Conservation (phyloP, 2,329 filamentous ascomycete genomes). For the Fusarium agapanthi region DNA sequence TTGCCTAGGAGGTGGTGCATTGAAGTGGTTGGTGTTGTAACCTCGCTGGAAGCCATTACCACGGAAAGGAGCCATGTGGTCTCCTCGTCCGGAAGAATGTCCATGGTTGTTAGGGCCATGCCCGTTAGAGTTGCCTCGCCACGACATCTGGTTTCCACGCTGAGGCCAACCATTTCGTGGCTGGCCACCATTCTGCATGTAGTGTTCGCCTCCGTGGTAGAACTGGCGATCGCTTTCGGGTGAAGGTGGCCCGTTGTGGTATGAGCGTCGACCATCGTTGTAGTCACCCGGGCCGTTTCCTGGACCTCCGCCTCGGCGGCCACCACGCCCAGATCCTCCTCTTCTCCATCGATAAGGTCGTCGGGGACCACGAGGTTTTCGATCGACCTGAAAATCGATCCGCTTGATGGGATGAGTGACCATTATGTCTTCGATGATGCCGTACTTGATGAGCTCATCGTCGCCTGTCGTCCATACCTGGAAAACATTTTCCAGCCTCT, state of each 20-base stretch:
- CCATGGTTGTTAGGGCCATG: not conserved
- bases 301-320: conserved; percentile 7
- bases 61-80: conserved; percentile 4
- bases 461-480: conserved; percentile 73
- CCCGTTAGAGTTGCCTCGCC: conserved; percentile 24
- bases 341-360: conserved; percentile 39
- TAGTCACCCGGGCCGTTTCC: not conserved
- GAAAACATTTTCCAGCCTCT: conserved; percentile 67
- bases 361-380: conserved; percentile 50
- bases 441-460: conserved; percentile 65
- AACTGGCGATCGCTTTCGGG: conserved; percentile 20
- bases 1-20: not conserved
- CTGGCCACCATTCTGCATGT: conserved; percentile 1
- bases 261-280: not conserved
- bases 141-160: conserved; percentile 8
- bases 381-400: conserved; percentile 70
- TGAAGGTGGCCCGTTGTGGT: conserved; percentile 3
- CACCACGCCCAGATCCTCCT: conserved; percentile 37
- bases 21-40: not conserved
- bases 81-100: not conserved
- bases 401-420: conserved; percentile 72
- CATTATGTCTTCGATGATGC: conserved; percentile 68
- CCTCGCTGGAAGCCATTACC: conserved; percentile 21
- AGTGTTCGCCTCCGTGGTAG: not conserved
- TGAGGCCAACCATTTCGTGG: conserved; percentile 1